A percentile compares a stretch with the other conserved stretches of the same genome.
These are phyloP conservation scores for Botrytis deweyae DNA, from an alignment of 2,329 filamentous ascomycete species.

Conservation along the genomic window DNA sequence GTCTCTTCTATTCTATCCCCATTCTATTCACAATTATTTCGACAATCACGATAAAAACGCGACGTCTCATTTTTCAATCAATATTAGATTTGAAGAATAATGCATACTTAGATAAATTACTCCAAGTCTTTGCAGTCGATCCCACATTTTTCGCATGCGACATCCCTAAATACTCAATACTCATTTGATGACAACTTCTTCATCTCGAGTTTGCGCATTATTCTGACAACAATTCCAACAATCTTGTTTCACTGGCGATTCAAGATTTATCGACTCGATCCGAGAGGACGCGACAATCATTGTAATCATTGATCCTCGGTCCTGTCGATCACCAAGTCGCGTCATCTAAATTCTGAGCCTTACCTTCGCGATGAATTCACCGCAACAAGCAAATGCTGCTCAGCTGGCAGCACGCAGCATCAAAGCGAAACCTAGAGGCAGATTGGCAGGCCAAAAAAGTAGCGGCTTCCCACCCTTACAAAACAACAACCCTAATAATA, in stretches of 20 bases:
- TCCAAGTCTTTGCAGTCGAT: slow-evolving; percentile 9
- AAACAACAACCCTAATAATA: slow-evolving; percentile 8
- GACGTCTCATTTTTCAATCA: neutral
- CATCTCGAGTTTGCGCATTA: neutral
- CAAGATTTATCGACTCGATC: neutral
- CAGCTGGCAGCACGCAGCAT: slow-evolving; percentile 38
- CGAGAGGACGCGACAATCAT: slow-evolving; percentile 12
- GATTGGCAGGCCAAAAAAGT: slow-evolving; percentile 11
- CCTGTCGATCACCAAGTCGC: slow-evolving; percentile 7
- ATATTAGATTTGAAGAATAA: neutral
- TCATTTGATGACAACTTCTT: neutral
- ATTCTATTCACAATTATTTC: neutral
- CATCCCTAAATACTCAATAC: slow-evolving; percentile 1
- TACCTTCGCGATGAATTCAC: slow-evolving; percentile 29
- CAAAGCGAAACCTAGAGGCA: slow-evolving; percentile 30
- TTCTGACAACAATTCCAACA: neutral
- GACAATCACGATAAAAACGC: slow-evolving; percentile 2
- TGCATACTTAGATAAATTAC: slow-evolving; percentile 3
- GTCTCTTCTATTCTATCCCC: slow-evolving; percentile 8
- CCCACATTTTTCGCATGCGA: neutral
- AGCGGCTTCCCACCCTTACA: slow-evolving; percentile 13
- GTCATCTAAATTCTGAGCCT: neutral
- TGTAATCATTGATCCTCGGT: slow-evolving; percentile 9
- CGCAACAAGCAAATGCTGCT: slow-evolving; percentile 38
- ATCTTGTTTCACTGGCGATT: neutral